Conservation (phyloP, 495 filamentous ascomycete genomes). For the Darksidea phi region DNA sequence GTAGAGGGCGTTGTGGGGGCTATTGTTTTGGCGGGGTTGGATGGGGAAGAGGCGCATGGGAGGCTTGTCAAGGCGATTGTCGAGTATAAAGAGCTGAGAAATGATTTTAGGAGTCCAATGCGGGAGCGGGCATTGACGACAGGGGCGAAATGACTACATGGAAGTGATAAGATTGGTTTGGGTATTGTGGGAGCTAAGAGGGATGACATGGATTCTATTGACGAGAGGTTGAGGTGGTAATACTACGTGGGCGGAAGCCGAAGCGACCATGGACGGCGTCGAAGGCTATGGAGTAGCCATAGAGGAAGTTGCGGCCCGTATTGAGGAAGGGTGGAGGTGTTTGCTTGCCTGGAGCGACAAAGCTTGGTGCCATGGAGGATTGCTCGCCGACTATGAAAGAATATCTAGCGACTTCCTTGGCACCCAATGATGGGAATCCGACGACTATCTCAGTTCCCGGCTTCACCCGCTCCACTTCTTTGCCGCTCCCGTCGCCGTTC, state of each 20-base stretch:
- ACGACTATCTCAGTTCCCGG: slow-evolving; percentile 8
- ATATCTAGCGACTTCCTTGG: slow-evolving; percentile 2
- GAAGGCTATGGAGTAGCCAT: slow-evolving; percentile 22
- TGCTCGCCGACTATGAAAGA: slow-evolving; percentile 16
- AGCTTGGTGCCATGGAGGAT: not conserved
- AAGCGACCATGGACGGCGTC: slow-evolving; percentile 27
- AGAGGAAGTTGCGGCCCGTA: slow-evolving; percentile 24
- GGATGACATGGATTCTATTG: not conserved
- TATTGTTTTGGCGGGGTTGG: slow-evolving; percentile 72
- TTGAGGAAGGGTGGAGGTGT: slow-evolving; percentile 17
- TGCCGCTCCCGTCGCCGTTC: slow-evolving; percentile 6
- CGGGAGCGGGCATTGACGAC: slow-evolving; percentile 9
- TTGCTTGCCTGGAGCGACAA: slow-evolving; percentile 19
- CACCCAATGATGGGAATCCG: slow-evolving; percentile 4
- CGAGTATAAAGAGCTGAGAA: slow-evolving; percentile 42
- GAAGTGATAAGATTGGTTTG: not conserved
- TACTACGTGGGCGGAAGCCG: slow-evolving; percentile 8
- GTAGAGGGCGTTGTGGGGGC: slow-evolving; percentile 73
- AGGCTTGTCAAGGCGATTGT: slow-evolving; percentile 66
- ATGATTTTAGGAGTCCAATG: slow-evolving; percentile 28
- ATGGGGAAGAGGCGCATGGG: slow-evolving; percentile 74
- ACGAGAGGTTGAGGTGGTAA: too few relatives aligned
- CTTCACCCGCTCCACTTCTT: slow-evolving; percentile 13
- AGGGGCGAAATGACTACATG: not conserved
- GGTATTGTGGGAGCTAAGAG: not conserved